Evolutionary conservation across 1,284 basidiomycete genomes (phyloP).

Genomic region (Bondarzewia mesenterica): DNA sequence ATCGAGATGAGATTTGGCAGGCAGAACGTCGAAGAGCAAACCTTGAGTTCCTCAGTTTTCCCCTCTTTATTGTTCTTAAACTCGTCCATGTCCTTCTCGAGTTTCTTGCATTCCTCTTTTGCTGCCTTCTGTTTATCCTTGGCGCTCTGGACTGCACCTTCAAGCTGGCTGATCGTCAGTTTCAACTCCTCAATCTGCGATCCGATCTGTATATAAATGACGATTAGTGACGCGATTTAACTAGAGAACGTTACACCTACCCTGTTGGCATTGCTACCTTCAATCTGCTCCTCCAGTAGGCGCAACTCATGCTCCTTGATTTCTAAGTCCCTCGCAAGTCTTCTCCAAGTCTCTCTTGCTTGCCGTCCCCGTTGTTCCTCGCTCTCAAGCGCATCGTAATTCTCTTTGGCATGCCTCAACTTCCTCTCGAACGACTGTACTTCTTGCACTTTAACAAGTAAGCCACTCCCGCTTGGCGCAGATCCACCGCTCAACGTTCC

Average conservation of each 20-base stretch:
- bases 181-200: slow-evolving; percentile 75
- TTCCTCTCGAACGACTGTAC: slow-evolving; percentile 53
- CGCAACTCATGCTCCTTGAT: slow-evolving; percentile 85
- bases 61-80: slow-evolving; percentile 98
- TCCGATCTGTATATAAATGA: slow-evolving; percentile 48
- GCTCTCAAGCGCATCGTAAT: slow-evolving; percentile 48
- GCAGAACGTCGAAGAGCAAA: no score
- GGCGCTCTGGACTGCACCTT: slow-evolving; percentile 54
- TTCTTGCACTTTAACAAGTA: slow-evolving; percentile 84
- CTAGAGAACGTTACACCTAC: slow-evolving; percentile 39
- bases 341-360: slow-evolving; percentile 51
- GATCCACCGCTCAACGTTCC: slow-evolving; percentile 93
- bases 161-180: slow-evolving; percentile 60
- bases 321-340: slow-evolving; percentile 67
- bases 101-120: slow-evolving; percentile 72
- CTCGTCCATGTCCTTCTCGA: slow-evolving; percentile 96
- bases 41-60: slow-evolving; percentile 92
- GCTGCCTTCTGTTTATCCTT: slow-evolving; percentile 75
- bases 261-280: slow-evolving; percentile 82
- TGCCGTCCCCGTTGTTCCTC: slow-evolving; percentile 45
- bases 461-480: slow-evolving; percentile 68
- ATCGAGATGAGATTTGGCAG: not conserved
- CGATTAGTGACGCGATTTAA: not conserved
- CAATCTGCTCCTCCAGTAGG: slow-evolving; percentile 80
- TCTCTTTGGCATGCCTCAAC: slow-evolving; percentile 45